A percentile compares a stretch with the other conserved stretches of the same genome.
Conservation (phyloP, 495 filamentous ascomycete species). For the Hypoxylon fragiforme region DNA sequence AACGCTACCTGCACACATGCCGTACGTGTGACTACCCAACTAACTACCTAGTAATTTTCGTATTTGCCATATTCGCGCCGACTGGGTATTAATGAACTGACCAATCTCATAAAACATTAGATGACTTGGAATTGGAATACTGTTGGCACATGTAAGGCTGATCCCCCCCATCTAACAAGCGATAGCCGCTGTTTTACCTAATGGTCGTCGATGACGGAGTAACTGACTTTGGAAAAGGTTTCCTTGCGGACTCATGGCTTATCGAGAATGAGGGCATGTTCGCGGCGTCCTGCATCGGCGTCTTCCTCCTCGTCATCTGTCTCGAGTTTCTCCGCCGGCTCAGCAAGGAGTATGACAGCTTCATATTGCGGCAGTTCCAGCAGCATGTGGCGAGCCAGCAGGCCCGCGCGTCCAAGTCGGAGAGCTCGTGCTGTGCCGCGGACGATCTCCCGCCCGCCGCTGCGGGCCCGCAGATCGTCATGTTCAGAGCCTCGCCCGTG, state of each 20-base stretch:
- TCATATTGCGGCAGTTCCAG: constrained; percentile 44
- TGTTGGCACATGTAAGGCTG: constrained; percentile 47
- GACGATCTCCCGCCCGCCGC: constrained; percentile 18
- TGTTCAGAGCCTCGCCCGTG: constrained; percentile 49
- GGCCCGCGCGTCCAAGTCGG: constrained; percentile 21
- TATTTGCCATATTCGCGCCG: not conserved
- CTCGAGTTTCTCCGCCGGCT: constrained; percentile 57
- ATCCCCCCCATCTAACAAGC: too few species aligned
- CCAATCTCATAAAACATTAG: constrained; percentile 39
- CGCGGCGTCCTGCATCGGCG: constrained; percentile 61
- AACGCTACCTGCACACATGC: constrained; percentile 25
- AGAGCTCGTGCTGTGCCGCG: constrained; percentile 19
- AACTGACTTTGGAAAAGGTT: too few species aligned
- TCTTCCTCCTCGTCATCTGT: constrained; percentile 55
- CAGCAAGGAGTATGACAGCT: constrained; percentile 57
- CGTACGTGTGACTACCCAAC: constrained; percentile 21
- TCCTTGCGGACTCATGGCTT: constrained; percentile 53
- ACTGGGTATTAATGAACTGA: constrained; percentile 23
- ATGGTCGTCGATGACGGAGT: too few species aligned
- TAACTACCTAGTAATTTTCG: too few species aligned
- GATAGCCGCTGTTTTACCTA: too few species aligned
- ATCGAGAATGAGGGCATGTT: constrained; percentile 53
- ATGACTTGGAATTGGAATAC: constrained; percentile 66
- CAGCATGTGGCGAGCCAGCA: constrained; percentile 41
- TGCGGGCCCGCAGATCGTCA: constrained; percentile 31